Conservation (phyloP, 129 eudicot species). For the Arctium lappa region DNA sequence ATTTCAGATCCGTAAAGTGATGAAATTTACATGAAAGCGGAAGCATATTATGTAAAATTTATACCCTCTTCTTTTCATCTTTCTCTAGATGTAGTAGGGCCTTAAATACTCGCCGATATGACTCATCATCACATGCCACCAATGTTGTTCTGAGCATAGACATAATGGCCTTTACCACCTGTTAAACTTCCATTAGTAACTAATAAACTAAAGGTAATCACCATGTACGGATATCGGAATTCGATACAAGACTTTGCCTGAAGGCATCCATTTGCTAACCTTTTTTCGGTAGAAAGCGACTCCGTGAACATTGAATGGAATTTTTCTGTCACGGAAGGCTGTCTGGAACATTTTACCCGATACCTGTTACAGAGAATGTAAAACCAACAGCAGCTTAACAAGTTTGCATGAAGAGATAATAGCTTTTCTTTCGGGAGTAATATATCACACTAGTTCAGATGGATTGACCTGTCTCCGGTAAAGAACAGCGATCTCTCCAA, state of each 20-base stretch:
- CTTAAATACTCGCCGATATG: slow-evolving; percentile 80
- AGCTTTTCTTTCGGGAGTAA: background rate
- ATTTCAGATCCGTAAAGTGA: background rate
- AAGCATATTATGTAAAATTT: background rate
- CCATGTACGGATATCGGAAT: background rate
- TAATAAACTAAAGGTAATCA: background rate
- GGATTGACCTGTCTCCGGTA: slow-evolving; percentile 94
- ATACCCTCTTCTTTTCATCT: slow-evolving; percentile 85
- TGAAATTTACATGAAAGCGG: background rate
- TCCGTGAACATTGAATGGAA: slow-evolving; percentile 89
- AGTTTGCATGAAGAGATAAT: background rate
- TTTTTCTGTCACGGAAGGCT: slow-evolving; percentile 77
- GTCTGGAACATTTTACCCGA: slow-evolving; percentile 79
- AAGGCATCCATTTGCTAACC: slow-evolving; percentile 36
- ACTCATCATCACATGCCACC: slow-evolving; percentile 77
- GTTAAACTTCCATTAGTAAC: slow-evolving; percentile 11
- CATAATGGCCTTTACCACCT: slow-evolving; percentile 80
- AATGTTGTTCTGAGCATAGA: slow-evolving; percentile 85
- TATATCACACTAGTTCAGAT: slow-evolving; percentile 10
- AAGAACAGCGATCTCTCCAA: slow-evolving; percentile 82
- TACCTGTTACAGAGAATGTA: slow-evolving; percentile 46
- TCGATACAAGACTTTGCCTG: slow-evolving; percentile 12
- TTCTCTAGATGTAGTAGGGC: slow-evolving; percentile 73
- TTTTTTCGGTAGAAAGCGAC: slow-evolving; percentile 95
- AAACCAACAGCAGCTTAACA: slow-evolving; percentile 17